Evolutionary conservation across 495 filamentous ascomycete species (phyloP), one percentile per base, ranked within the genome.

Genomic region (Xylaria flabelliformis): DNA sequence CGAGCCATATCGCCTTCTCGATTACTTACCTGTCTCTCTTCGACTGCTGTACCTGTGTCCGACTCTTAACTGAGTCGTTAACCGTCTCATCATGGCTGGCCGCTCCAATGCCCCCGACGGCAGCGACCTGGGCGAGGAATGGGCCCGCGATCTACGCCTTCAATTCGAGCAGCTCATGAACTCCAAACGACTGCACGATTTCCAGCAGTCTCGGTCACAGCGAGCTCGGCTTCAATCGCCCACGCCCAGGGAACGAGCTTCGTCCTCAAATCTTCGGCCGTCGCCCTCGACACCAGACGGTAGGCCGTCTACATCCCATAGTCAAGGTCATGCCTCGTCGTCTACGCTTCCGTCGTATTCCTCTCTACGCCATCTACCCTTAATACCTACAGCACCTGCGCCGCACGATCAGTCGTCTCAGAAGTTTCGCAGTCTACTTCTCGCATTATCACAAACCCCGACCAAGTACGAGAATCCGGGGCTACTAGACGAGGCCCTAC

Each of bases 381-480:
- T 92, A 74, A 86, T 97, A 46, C 94, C 96, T 6, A 89, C 90
- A 21, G 88, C 94, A 8, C 94, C 96, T 0, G 82, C 85, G 21
- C 62, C 82, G 24, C 85, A 91, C 73, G 93, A 97, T 80, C 79
- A 87, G 53, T 83, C 86, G 21, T 93, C 93, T 1, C 84, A 93
- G 36, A 95, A 93, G 74, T 98, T 98, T 79, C 90, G 92, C 62
- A 97, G 92, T 82, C 84, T 94, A 44, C 85, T 99, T 5, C 85
- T 94, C 61, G 90, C 91, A 4, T 82, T 98, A 10, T 96, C 96
- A 4, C 85, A 89, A 36, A 96, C 92, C 34, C 96, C 96, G 13
- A 92, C 89, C 24, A 94, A 93, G 78, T 99, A 97, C 82, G 96
- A 99, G 83, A 98, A 99, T 78, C 96, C 97, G 0, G 97, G 96